Evolutionary conservation across 2,329 filamentous ascomycete species (phyloP).

Genomic region (Fonsecaea nubica): DNA sequence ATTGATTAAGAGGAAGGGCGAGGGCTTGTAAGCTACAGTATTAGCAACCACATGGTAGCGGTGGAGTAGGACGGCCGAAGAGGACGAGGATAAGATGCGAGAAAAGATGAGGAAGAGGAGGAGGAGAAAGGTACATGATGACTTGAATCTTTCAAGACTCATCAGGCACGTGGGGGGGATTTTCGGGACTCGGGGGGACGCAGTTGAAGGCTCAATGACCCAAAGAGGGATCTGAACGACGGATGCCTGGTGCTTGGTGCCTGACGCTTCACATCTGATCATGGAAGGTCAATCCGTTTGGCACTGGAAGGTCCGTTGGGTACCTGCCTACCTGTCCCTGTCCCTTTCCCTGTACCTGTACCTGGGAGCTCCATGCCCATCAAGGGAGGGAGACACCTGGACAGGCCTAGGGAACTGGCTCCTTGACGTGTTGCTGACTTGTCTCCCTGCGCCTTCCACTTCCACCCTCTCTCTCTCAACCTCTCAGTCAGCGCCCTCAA

Average conservation of each 20-base stretch:
- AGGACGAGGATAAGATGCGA: slow-evolving; percentile 13
- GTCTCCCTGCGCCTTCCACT: neutral
- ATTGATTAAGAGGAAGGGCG: slow-evolving; percentile 8
- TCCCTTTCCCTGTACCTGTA: neutral
- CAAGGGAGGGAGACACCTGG: neutral
- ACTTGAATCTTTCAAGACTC: slow-evolving; percentile 7
- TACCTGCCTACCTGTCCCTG: neutral
- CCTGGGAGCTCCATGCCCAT: too few relatives aligned
- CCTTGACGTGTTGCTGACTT: too few relatives aligned
- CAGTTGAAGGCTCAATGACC: neutral
- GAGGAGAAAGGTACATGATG: neutral
- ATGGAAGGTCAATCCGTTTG: neutral
- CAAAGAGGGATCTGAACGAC: neutral
- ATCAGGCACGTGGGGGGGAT: neutral
- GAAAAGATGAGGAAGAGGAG: neutral
- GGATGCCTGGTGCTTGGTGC: neutral
- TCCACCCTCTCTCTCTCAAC: neutral
- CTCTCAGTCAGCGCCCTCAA: neutral
- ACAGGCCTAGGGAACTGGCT: neutral
- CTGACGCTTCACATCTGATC: neutral
- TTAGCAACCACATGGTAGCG: slow-evolving; percentile 4
- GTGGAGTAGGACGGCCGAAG: slow-evolving; percentile 10
- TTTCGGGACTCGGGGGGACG: neutral
- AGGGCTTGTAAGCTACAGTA: slow-evolving; percentile 16
- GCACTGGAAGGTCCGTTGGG: neutral